These are phyloP conservation scores for Anastatica hierochuntica DNA, from an alignment of 345 rosid genomes.

Conservation along the genomic window DNA sequence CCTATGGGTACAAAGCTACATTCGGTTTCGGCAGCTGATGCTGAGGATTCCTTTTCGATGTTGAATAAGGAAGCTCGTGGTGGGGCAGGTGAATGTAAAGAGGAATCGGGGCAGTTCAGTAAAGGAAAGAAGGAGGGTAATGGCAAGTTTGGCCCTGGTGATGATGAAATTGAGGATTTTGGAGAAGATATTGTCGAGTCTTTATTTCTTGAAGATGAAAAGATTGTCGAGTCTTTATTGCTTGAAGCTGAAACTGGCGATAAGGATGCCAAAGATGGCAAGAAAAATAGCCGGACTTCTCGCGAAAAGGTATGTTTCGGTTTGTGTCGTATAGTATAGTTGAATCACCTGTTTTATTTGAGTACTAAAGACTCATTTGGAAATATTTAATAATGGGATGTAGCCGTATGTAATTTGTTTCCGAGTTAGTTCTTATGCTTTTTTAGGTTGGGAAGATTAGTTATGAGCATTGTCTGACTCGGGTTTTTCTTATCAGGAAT, in stretches of 20 bases:
- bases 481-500: slow-evolving; percentile 46
- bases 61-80: slow-evolving; percentile 26
- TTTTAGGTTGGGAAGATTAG: background rate
- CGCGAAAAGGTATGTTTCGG: slow-evolving; percentile 36
- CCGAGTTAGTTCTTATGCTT: background rate
- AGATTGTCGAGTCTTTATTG: slow-evolving; percentile 44
- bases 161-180: slow-evolving; percentile 32
- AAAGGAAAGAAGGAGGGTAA: slow-evolving; percentile 20
- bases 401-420: background rate
- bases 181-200: slow-evolving; percentile 47
- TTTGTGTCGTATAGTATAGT: background rate
- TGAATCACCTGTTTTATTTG: no score
- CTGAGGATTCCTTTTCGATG: slow-evolving; percentile 34
- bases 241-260: slow-evolving; percentile 42
- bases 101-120: slow-evolving; percentile 7
- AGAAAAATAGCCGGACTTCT: slow-evolving; percentile 16
- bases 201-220: slow-evolving; percentile 45
- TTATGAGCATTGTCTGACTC: background rate
- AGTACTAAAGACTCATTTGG: background rate
- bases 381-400: background rate
- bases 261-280: slow-evolving; percentile 37
- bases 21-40: slow-evolving; percentile 41
- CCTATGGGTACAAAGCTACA: slow-evolving; percentile 42
- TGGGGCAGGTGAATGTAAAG: slow-evolving; percentile 18
- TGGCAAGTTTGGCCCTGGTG: slow-evolving; percentile 5